A percentile compares a stretch with the other conserved stretches of the same genome.
These are phyloP conservation scores for Gnomoniopsis smithogilvyi DNA, from an alignment of 2,329 filamentous ascomycete genomes.

Conservation along the genomic window DNA sequence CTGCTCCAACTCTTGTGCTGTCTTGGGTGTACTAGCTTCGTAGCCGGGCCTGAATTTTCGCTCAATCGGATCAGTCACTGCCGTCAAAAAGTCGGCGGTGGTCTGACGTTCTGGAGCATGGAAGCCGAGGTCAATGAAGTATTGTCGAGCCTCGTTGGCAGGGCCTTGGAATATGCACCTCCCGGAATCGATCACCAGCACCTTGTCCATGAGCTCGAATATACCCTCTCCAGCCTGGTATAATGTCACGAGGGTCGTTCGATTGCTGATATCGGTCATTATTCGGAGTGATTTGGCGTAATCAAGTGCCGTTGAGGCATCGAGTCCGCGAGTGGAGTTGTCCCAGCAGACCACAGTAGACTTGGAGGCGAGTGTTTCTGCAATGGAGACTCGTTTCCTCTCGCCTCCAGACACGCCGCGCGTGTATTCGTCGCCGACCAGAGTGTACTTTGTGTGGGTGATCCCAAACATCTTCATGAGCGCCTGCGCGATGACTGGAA, in stretches of 20 bases:
- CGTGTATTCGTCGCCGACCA: constrained; percentile 65
- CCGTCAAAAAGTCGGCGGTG: constrained; percentile 75
- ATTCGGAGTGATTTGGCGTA: constrained; percentile 63
- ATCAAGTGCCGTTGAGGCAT: constrained; percentile 63
- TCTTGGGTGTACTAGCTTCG: constrained; percentile 65
- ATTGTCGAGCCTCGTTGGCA: constrained; percentile 57
- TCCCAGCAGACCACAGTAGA: constrained; percentile 70
- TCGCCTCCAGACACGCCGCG: constrained; percentile 61
- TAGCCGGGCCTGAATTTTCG: constrained; percentile 64
- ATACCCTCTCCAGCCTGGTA: constrained; percentile 62
- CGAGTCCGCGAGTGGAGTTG: constrained; percentile 64
- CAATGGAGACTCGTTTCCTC: constrained; percentile 73
- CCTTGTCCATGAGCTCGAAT: constrained; percentile 66
- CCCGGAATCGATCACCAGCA: constrained; percentile 64
- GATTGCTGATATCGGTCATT: constrained; percentile 61
- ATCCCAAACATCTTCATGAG: constrained; percentile 69
- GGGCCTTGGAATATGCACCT: constrained; percentile 67
- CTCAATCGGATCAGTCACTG: constrained; percentile 70
- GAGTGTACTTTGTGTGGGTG: constrained; percentile 62
- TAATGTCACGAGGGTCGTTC: constrained; percentile 59
- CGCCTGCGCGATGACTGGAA: constrained; percentile 53
- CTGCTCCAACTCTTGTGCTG: constrained; percentile 61
- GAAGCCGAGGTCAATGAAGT: constrained; percentile 67
- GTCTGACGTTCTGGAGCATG: constrained; percentile 57
- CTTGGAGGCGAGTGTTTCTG: constrained; percentile 62